Percentiles rank a stretch among this genome's conserved stretches.
Conservation (phyloP, 306 rosid species). For the Phaseolus lunatus region DNA sequence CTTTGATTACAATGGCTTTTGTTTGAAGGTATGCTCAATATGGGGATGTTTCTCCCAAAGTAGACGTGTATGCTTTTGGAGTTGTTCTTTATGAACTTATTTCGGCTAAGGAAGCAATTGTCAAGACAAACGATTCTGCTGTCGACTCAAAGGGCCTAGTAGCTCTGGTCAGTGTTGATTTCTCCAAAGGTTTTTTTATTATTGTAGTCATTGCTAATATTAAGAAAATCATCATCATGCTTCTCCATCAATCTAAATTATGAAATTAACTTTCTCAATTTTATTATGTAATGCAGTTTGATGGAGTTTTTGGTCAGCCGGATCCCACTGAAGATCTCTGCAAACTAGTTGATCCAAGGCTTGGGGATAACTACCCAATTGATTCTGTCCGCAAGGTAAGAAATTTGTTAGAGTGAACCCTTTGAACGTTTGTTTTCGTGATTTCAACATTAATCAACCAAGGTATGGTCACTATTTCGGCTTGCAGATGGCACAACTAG, state of each 20-base stretch:
- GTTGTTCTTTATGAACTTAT: slow-evolving; percentile 93
- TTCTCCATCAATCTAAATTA: slow-evolving; percentile 18
- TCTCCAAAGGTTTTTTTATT: slow-evolving; percentile 22
- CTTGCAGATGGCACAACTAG: slow-evolving; percentile 89
- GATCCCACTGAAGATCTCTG: slow-evolving; percentile 70
- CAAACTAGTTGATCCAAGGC: slow-evolving; percentile 78
- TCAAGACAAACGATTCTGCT: slow-evolving; percentile 51
- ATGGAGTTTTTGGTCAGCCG: slow-evolving; percentile 70
- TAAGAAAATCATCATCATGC: slow-evolving; percentile 6
- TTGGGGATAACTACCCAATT: slow-evolving; percentile 78
- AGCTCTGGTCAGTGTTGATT: slow-evolving; percentile 62
- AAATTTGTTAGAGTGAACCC: slow-evolving; percentile 18
- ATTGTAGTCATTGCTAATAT: neutral
- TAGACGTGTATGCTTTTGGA: slow-evolving; percentile 94
- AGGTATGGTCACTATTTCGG: slow-evolving; percentile 28
- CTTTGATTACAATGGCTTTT: slow-evolving; percentile 22
- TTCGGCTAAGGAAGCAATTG: slow-evolving; percentile 91
- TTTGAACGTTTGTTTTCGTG: neutral
- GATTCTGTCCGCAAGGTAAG: slow-evolving; percentile 89
- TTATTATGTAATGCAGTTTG: slow-evolving; percentile 66
- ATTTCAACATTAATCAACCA: slow-evolving; percentile 23
- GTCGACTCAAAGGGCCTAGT: slow-evolving; percentile 87
- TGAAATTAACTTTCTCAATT: neutral
- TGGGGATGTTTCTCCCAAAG: slow-evolving; percentile 93
- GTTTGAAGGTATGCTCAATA: slow-evolving; percentile 86